Evolutionary conservation across 257 asterid species (phyloP), one percentile per base, ranked within the genome.

Genomic region (Nicotiana knightiana): DNA sequence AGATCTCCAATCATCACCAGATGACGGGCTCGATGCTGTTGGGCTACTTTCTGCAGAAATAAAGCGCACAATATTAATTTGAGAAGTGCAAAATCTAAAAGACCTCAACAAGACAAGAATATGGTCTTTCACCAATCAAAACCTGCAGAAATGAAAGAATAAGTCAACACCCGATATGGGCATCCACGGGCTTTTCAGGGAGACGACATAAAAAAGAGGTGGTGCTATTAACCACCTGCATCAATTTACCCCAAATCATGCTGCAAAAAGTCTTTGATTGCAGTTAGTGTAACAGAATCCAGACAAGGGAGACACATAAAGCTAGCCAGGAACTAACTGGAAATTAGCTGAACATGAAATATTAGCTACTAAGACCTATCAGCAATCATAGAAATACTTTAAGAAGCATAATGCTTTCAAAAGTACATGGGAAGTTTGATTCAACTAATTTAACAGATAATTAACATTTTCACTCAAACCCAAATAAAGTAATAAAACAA

Each of bases 1-100:
- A 80, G 92, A 87, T 87, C 98, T 87, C 99, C 99, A 96, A 32
- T 96, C 99, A 57, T 94, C 97, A 16, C 98, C 97, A 0, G 97
- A 81, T 11, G 97, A 85, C 39, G 93, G 89, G 71, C 96, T 93
- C n/a, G 84, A 54, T 12, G 93, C 82, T 77, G 89, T 91, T 71
- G 99, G 98, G 81, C 99, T 93, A 82, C 94, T 93, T 88, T 90
- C 98, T 91, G 91, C 86, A 83, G 39, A 35, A 84, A 66, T 32
- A 10, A 82, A 83, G 15, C 76, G 18, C 32, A 54, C 12, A 67
- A 26, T 35, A 70, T 16, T 57, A 46, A 70, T 21, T 59, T 30
- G 12, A 79, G 63, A 79, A 33, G 30, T 54, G 24, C 26, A 77
- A 53, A 75, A 68, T 13, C 17, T 11, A 61, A 48, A 86, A 80